Evolutionary conservation across 2,329 filamentous ascomycete genomes (phyloP), one percentile per base, ranked within the genome.

Genomic region (Lomentospora prolificans): DNA sequence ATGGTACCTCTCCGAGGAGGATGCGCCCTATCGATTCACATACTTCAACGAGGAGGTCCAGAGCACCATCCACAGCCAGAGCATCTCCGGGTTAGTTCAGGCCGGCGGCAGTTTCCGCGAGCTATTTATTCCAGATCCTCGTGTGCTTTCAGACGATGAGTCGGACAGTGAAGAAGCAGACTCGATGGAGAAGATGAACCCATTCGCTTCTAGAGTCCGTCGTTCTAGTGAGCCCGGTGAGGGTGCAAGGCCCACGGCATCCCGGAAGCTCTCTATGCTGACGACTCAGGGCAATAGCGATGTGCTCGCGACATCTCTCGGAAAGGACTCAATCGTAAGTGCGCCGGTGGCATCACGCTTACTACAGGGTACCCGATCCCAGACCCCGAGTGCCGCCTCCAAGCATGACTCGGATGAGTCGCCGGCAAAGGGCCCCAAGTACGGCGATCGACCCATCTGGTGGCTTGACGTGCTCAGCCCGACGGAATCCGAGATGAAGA

Each of bases 1-100:
- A 12, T 99, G 92, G 92, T 92, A 90, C 67, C 82, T 87, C 39
- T 84, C 89, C 55, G 89, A 94, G 60, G 91, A 96, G 58, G 92
- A 96, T 61, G 84, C 86, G 0, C 94, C 94, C 0, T 97, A 95
- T 68, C 82, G 94, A 25, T 99, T 96, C 68, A 97, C 94, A 0
- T 99, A 99, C 69, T 99, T 99, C 77, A 97, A 97, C 69, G 94
- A 97, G 67, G 90, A 96, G 60, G 90, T 97, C 56, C 87, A 90
- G 64, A 95, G 89, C 68, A 99, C 94, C 0, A 95, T 99, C 59
- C 94, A 99, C 69, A 94, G 90, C 58, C 89, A 95, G 69, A 94
- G 87, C 0, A 96, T 99, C 57, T 95, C 90, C 2, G 94, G 96
- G 67, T 79, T 99, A 19, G 80, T 95, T 7, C 90, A 96, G 62